A percentile compares a stretch with the other conserved stretches of the same genome.
Conservation (phyloP, 192 early-diverging fungal genomes). For the Coemansia sp. region DNA sequence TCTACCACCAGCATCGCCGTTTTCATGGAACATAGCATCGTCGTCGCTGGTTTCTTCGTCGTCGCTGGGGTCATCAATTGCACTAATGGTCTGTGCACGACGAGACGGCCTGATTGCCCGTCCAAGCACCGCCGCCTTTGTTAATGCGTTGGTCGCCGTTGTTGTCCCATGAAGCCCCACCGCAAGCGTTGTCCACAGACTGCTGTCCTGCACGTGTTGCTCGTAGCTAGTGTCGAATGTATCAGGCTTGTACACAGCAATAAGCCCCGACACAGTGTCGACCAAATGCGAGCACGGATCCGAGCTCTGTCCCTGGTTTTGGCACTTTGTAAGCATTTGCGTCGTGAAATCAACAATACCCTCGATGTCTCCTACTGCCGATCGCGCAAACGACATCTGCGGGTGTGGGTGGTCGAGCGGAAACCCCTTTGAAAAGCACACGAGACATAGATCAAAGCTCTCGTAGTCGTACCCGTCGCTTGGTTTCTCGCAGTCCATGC, state of each 20-base stretch:
- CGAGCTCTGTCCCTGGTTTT: background rate
- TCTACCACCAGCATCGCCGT: background rate
- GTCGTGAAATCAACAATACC: conserved; percentile 39
- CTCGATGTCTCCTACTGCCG: conserved; percentile 34
- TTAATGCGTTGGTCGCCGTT: conserved; percentile 13
- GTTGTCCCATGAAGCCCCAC: conserved; percentile 49
- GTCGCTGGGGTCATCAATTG: background rate
- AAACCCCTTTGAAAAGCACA: conserved; percentile 70
- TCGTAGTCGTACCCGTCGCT: conserved; percentile 64
- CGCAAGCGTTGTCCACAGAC: conserved; percentile 38
- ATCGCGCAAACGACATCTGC: conserved; percentile 73
- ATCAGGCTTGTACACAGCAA: conserved; percentile 38
- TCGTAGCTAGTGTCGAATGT: conserved; percentile 26
- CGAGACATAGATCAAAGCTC: conserved; percentile 73
- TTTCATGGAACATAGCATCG: background rate
- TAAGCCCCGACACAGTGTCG: conserved; percentile 14
- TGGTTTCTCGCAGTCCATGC: conserved; percentile 76
- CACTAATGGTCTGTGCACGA: conserved; percentile 14
- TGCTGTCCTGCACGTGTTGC: background rate
- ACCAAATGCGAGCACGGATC: conserved; percentile 4
- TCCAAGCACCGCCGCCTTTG: conserved; percentile 21
- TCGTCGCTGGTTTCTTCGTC: background rate
- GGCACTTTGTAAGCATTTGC: conserved; percentile 18
- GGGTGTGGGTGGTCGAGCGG: conserved; percentile 75
- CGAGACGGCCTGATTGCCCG: conserved; percentile 9